Base-by-base conservation (phyloP, 805 yeast species). In the Nakazawaea holstii region DNA sequence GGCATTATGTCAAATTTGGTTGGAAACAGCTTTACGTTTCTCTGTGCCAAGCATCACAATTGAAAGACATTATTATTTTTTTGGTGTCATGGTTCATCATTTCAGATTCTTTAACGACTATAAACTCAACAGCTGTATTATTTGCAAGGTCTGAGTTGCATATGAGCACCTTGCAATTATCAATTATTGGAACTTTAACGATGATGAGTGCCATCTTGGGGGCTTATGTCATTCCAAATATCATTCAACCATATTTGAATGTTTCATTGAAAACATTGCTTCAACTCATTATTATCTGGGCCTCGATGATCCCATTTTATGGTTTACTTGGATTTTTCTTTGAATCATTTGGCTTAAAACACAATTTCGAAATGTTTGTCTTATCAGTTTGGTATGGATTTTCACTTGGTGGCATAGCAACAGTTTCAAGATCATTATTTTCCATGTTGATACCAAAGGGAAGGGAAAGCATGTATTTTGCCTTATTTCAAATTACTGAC, bases 311-410 rank as follows among this genome's bases (percentile, higher is more conserved):
- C 33, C 95, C 95, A 10, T 56, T 79, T 1, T 86, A 86, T 61
- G 94, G 92, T 1, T 67, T 83, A 9, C 48, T 82, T 1, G 92
- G 92, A 0, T 84, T 85, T 57, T 71, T 71, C 53, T 71, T 80
- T 54, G 57, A 69, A 1, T 55, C 54, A 11, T 58, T 84, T 39
- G 92, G 94, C 0, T 65, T 86, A 40, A 77, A 74, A 46, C 78
- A 77, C 50, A 71, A 78, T n/a, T 65, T 69, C 58, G 95, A 86
- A 59, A 82, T 85, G 83, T 87, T 74, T 55, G 36, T 79, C 1
- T 61, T 85, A 24, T 88, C 91, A 0, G 63, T 80, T 0, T 82
- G 90, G 86, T 86, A 87, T 60, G 94, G 95, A 1, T 62, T 82
- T 46, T 76, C 88, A 0, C 60, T 87, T 26, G 95, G 95, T 28